Conservation (phyloP, 208 protist species). For the Kentomonas sorsogonicus region DNA sequence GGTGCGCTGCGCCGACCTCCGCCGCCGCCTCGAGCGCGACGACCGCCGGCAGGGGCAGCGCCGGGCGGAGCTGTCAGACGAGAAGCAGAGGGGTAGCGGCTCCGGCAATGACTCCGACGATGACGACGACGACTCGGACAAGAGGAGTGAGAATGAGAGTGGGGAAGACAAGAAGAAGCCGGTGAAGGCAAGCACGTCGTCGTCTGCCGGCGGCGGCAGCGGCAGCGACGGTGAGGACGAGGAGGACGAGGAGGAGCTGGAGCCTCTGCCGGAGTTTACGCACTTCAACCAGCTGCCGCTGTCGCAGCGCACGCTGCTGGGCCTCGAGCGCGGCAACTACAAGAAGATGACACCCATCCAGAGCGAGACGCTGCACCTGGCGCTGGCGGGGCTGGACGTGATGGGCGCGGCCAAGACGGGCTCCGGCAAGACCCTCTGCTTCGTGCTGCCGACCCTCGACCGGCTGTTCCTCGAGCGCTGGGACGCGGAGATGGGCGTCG, state of each 20-base stretch:
- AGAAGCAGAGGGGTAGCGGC: no score
- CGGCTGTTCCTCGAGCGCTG: slow-evolving; percentile 87
- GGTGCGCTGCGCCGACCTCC: slow-evolving; percentile 33
- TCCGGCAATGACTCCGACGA: slow-evolving; percentile 45
- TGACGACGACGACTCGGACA: slow-evolving; percentile 24
- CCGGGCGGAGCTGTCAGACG: no score
- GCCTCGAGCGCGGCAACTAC: slow-evolving; percentile 90
- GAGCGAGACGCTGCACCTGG: slow-evolving; percentile 89
- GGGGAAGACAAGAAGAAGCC: not conserved
- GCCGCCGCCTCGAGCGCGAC: slow-evolving; percentile 37
- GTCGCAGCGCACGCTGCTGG: slow-evolving; percentile 87
- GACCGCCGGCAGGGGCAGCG: slow-evolving; percentile 27
- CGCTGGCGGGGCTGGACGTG: slow-evolving; percentile 95
- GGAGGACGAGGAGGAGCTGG: slow-evolving; percentile 5
- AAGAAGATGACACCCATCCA: slow-evolving; percentile 96
- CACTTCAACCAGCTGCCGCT: slow-evolving; percentile 88
- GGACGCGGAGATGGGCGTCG: slow-evolving; percentile 91
- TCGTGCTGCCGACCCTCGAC: slow-evolving; percentile 97
- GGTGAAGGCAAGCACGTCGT: not conserved
- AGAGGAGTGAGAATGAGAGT: slow-evolving; percentile 3
- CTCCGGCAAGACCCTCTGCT: slow-evolving; percentile 98
- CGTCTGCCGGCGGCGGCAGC: not conserved
- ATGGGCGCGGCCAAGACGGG: slow-evolving; percentile 98
- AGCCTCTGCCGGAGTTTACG: slow-evolving; percentile 12
- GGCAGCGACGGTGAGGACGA: not conserved